Evolutionary conservation across 2,329 filamentous ascomycete species (phyloP), one percentile per base, ranked within the genome.

Genomic region (Nemania diffusa): DNA sequence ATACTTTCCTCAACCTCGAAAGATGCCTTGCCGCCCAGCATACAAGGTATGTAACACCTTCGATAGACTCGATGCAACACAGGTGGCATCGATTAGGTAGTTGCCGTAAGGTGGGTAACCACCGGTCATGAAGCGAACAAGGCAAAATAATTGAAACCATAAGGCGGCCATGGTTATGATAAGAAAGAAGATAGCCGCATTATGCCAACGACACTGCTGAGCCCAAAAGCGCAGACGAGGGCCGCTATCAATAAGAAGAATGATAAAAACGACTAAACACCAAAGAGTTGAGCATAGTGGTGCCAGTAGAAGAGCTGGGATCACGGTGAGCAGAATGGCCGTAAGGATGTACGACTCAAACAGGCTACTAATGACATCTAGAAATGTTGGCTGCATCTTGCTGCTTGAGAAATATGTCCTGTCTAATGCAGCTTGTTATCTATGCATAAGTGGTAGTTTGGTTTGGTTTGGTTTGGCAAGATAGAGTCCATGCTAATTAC

Each of bases 291-390:
- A 20, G 3, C 40, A 17, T 9, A 20, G 5, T 6, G 6, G 2
- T n/a, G 13, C 5, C 15, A 20, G 5, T 17, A 44, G 2, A n/a
- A n/a, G 3, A 27, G 22, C 29, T 8, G 77, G 78, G 20, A 34
- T 2, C 3, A 50, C 24, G n/a, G 2, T 6, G 3, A 50, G 37
- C 17, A 48, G 3, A 1, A 48, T 6, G 34, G 15, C 11, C n/a
- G 22, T 55, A 7, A 64, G 37, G 13, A 64, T 13, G 3, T 57
- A 34, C 9, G 55, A 46, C 3, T 55, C 55, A 4, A 51, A 1
- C 13, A 48, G 1, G 6, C 62, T 64, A 9, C 13, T 24, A 8
- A 7, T 13, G 34, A 62, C 3, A n/a, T n/a, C n/a, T n/a, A n/a
- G n/a, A n/a, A n/a, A n/a, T n/a, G n/a, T n/a, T n/a, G n/a, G n/a